Evolutionary conservation across 208 protist genomes (phyloP).

Genomic region (Trypanosoma brucei): DNA sequence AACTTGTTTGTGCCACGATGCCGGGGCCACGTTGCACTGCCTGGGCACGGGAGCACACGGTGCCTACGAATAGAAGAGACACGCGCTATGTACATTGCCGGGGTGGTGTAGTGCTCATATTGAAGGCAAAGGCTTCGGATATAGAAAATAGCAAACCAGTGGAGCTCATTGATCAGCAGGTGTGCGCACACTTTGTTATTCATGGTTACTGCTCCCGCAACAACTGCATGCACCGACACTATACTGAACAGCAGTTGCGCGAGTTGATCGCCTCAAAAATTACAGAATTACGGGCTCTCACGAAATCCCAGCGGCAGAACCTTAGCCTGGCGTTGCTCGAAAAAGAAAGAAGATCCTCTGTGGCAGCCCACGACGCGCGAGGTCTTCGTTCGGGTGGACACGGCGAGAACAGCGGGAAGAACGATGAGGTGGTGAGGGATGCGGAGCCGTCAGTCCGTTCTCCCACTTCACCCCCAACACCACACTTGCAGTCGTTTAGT

Average conservation of each 20-base stretch:
- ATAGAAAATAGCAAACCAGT: conserved; percentile 82
- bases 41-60: conserved; percentile 67
- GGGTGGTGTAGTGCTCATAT: conserved; percentile 74
- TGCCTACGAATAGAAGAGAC: conserved; percentile 46
- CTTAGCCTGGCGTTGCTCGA: conserved; percentile 53
- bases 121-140: conserved; percentile 63
- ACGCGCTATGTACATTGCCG: conserved; percentile 69
- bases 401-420: too few species aligned
- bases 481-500: too few species aligned
- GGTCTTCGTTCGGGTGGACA: background rate
- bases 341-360: conserved; percentile 38
- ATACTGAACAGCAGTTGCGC: conserved; percentile 73
- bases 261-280: conserved; percentile 70
- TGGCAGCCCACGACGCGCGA: conserved; percentile 17
- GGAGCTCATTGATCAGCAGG: conserved; percentile 76
- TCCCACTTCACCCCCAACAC: too few species aligned
- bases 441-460: too few species aligned
- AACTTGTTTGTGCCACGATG: conserved; percentile 74
- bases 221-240: conserved; percentile 80
- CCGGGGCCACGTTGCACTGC: conserved; percentile 76
- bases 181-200: conserved; percentile 85
- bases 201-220: conserved; percentile 76
- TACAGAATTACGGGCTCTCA: conserved; percentile 70
- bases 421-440: too few species aligned
- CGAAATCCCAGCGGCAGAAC: conserved; percentile 72